A percentile compares a stretch with the other conserved stretches of the same genome.
Conservation (phyloP, 345 rosid species). For the Moringa oleifera region DNA sequence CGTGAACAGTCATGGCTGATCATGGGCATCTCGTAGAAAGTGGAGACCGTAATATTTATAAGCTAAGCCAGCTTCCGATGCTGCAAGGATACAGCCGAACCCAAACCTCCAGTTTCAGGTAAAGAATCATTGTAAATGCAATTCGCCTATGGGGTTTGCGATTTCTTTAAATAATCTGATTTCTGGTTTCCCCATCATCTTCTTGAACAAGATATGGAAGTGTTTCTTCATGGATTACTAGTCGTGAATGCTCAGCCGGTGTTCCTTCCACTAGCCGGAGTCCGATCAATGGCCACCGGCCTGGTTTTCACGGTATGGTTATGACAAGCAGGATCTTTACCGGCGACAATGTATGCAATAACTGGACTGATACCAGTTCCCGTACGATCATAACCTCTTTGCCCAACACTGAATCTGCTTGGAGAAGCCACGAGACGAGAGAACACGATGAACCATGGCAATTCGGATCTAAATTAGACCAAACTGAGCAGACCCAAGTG, state of each 20-base stretch:
- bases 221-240: slow-evolving; percentile 48
- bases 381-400: slow-evolving; percentile 5
- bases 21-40: slow-evolving; percentile 54
- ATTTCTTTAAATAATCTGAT: slow-evolving; percentile 3
- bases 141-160: no score
- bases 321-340: slow-evolving; percentile 28
- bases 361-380: slow-evolving; percentile 8
- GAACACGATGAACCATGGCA: slow-evolving; percentile 10
- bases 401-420: slow-evolving; percentile 9
- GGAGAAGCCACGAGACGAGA: slow-evolving; percentile 19
- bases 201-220: slow-evolving; percentile 43
- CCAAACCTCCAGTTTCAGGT: slow-evolving; percentile 53
- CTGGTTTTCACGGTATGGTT: slow-evolving; percentile 27
- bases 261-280: slow-evolving; percentile 27
- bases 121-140: no score
- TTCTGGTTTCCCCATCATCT: neutral
- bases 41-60: slow-evolving; percentile 66
- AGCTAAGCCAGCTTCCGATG: slow-evolving; percentile 78
- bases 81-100: slow-evolving; percentile 41
- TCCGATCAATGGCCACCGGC: slow-evolving; percentile 31
- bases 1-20: slow-evolving; percentile 43
- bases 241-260: slow-evolving; percentile 26
- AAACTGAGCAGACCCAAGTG: slow-evolving; percentile 19
- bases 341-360: slow-evolving; percentile 18
- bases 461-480: slow-evolving; percentile 10